Conservation (phyloP, 805 yeast species). For the Yamadazyma olivae region DNA sequence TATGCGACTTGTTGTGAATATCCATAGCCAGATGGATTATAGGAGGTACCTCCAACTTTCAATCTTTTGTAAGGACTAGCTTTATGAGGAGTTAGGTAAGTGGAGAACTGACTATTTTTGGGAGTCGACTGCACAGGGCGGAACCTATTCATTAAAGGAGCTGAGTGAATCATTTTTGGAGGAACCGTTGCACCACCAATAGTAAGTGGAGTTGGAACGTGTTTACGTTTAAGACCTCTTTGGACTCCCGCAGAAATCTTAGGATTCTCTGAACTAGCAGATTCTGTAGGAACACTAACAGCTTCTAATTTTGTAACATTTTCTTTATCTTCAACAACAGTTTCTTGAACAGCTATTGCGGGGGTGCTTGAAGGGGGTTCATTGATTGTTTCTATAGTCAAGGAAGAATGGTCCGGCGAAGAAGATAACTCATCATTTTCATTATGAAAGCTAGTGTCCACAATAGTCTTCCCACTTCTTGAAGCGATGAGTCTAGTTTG, state of each 20-base stretch:
- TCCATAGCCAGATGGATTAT: background rate
- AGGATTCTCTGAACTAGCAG: no score
- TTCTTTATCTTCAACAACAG: background rate
- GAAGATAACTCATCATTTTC: background rate
- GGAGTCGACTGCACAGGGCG: conserved; percentile 10
- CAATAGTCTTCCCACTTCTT: conserved; percentile 9
- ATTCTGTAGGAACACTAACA: background rate
- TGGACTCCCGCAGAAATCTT: conserved; percentile 3
- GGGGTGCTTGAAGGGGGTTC: background rate
- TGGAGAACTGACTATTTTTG: conserved; percentile 8
- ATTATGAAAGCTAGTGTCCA: background rate
- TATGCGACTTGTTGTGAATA: background rate
- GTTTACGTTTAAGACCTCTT: conserved; percentile 28
- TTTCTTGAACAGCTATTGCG: background rate
- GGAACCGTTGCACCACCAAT: conserved; percentile 11
- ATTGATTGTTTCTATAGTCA: background rate
- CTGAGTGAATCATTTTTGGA: conserved; percentile 30
- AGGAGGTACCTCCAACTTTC: conserved; percentile 6
- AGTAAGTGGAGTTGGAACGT: conserved; percentile 30
- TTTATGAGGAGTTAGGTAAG: conserved; percentile 15
- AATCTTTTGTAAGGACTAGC: conserved; percentile 14
- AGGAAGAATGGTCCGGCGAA: background rate
- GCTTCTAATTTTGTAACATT: background rate
- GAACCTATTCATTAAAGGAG: conserved; percentile 18
- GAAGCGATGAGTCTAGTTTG: conserved; percentile 30